Conservation (phyloP, 2,329 filamentous ascomycete genomes). For the Trichoderma brevicompactum region DNA sequence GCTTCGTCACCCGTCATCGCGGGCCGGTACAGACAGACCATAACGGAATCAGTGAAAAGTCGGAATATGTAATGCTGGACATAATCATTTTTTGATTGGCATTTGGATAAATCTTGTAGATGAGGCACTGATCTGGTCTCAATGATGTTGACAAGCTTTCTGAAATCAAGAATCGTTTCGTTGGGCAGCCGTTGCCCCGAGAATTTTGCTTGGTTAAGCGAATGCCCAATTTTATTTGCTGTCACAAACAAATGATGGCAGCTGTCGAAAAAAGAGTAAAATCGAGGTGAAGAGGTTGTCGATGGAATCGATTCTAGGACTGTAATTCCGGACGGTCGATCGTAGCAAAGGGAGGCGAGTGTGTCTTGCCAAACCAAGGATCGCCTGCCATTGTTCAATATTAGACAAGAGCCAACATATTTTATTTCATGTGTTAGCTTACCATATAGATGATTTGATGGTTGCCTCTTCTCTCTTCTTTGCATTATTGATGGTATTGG, state of each 20-base stretch:
- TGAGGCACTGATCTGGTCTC: constrained; percentile 15
- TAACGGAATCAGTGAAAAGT: constrained; percentile 10
- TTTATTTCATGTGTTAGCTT: neutral
- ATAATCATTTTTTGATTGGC: constrained; percentile 16
- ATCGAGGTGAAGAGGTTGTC: neutral
- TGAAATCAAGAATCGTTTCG: constrained; percentile 15
- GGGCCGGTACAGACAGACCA: constrained; percentile 14
- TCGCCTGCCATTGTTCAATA: neutral
- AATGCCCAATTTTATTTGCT: constrained; percentile 8
- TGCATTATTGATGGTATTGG: neutral
- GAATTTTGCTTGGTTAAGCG: constrained; percentile 8
- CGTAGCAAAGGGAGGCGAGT: constrained; percentile 18
- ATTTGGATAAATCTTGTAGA: constrained; percentile 16
- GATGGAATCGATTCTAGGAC: constrained; percentile 21
- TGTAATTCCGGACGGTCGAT: constrained; percentile 19
- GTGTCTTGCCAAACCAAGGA: constrained; percentile 20
- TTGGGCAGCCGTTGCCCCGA: neutral
- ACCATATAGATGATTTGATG: constrained; percentile 3
- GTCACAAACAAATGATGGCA: constrained; percentile 16
- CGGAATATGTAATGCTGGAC: constrained; percentile 15
- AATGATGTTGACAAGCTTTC: constrained; percentile 16
- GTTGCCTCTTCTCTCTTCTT: constrained; percentile 10
- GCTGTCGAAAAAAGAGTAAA: constrained; percentile 19
- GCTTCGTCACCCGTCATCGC: constrained; percentile 1
- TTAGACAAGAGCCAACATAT: neutral